Conservation (phyloP, 495 filamentous ascomycete genomes). For the Aspergillus sclerotioniger region DNA sequence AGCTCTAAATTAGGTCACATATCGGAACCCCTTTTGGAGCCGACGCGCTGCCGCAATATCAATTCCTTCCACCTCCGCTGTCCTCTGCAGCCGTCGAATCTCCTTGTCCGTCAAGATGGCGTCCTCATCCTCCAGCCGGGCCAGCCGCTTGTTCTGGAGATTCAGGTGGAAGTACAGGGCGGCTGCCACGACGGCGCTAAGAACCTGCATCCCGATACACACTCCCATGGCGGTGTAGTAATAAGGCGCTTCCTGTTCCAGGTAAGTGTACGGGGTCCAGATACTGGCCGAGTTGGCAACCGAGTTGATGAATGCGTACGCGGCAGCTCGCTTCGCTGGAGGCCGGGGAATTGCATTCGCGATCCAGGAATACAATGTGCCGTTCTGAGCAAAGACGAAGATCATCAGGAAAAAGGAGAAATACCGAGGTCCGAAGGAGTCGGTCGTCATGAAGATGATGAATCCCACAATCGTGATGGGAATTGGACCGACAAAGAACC, state of each 20-base stretch:
- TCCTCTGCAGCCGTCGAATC: constrained; percentile 39
- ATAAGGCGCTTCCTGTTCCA: constrained; percentile 32
- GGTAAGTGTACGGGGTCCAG: constrained; percentile 56
- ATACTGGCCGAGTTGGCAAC: constrained; percentile 53
- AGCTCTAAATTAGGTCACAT: constrained; percentile 27
- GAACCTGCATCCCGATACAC: constrained; percentile 44
- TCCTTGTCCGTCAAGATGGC: constrained; percentile 41
- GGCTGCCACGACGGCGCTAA: constrained; percentile 36
- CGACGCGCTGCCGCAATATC: constrained; percentile 44
- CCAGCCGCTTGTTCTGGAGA: constrained; percentile 45
- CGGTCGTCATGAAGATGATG: constrained; percentile 50
- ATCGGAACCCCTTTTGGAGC: constrained; percentile 51
- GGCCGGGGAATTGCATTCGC: constrained; percentile 51
- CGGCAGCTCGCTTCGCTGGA: constrained; percentile 53
- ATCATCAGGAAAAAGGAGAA: constrained; percentile 55
- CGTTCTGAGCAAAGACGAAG: constrained; percentile 54
- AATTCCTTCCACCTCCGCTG: constrained; percentile 49
- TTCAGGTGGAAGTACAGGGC: constrained; percentile 45
- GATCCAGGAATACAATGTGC: constrained; percentile 55
- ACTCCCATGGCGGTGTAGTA: constrained; percentile 47
- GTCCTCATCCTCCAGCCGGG: constrained; percentile 45
- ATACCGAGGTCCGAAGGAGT: constrained; percentile 48
- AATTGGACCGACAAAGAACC: constrained; percentile 52
- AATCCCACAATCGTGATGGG: constrained; percentile 50
- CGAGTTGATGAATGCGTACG: constrained; percentile 55